Percentiles rank a stretch among this genome's conserved stretches.
These are phyloP conservation scores for Leccinum imitatum DNA, from an alignment of 768 basidiomycete genomes.

Conservation along the genomic window DNA sequence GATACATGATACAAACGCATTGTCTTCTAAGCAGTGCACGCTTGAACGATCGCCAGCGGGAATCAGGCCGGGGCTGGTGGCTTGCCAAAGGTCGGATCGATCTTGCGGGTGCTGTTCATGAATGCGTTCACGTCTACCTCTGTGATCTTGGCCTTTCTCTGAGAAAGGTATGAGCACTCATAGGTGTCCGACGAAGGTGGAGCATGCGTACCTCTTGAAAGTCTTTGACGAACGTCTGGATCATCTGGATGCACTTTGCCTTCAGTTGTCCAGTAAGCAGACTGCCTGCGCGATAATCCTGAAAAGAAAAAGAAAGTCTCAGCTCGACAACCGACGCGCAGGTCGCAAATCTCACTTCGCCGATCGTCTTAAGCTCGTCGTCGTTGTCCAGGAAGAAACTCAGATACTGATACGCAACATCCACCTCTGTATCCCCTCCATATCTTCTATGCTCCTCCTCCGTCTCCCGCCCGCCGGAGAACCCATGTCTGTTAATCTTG, in stretches of 20 bases:
- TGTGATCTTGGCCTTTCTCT: constrained; percentile 81
- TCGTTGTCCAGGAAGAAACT: constrained; percentile 96
- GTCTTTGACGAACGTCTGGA: constrained; percentile 79
- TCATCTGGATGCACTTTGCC: constrained; percentile 74
- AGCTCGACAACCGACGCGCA: background rate
- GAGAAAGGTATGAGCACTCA: constrained; percentile 11
- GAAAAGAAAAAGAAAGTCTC: background rate
- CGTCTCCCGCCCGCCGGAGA: constrained; percentile 94
- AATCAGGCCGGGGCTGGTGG: constrained; percentile 9
- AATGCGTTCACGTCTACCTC: constrained; percentile 72
- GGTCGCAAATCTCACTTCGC: constrained; percentile 48
- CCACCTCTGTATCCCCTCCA: constrained; percentile 93
- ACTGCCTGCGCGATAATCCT: constrained; percentile 92
- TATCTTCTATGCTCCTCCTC: constrained; percentile 88
- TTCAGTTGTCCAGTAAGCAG: constrained; percentile 92
- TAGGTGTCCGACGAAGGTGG: background rate
- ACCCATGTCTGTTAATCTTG: constrained; percentile 94
- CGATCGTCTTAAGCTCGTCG: constrained; percentile 74
- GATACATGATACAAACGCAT: constrained; percentile 4
- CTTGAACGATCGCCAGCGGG: background rate
- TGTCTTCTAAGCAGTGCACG: background rate
- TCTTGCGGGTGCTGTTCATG: constrained; percentile 81
- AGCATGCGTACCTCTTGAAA: constrained; percentile 72
- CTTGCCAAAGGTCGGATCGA: constrained; percentile 56
- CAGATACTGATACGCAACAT: constrained; percentile 94